These are phyloP conservation scores for Neopestalotiopsis clavispora DNA, from an alignment of 2,329 filamentous ascomycete species.

Conservation along the genomic window DNA sequence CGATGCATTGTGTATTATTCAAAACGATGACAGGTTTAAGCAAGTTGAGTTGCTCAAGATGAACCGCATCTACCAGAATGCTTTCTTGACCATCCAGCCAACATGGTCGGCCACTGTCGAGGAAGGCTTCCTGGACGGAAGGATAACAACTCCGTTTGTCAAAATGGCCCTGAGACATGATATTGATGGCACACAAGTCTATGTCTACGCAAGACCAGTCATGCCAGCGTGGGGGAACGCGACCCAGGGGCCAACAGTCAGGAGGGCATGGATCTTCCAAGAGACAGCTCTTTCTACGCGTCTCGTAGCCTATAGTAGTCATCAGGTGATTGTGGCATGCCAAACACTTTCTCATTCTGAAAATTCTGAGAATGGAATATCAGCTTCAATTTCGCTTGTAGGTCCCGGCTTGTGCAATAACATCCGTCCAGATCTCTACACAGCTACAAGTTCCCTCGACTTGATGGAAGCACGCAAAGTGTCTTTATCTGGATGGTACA, in stretches of 20 bases:
- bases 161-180: not conserved
- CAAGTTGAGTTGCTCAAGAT: constrained; percentile 19
- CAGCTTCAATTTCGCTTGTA: not conserved
- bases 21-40: constrained; percentile 18
- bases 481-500: not conserved
- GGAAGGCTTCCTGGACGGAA: not conserved
- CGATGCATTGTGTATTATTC: constrained; percentile 22
- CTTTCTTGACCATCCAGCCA: not conserved
- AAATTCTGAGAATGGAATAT: no score
- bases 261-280: not conserved
- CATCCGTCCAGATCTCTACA: not conserved
- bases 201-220: not conserved
- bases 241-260: not conserved
- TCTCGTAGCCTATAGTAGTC: not conserved
- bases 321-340: not conserved
- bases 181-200: not conserved
- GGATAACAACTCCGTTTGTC: not conserved
- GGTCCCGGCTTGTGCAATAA: not conserved
- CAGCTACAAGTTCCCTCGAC: not conserved
- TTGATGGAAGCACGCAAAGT: not conserved
- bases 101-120: not conserved
- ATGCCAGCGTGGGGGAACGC: not conserved
- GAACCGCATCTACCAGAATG: constrained; percentile 14
- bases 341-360: not conserved
- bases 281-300: not conserved